phyloP scores from a whole-genome alignment of 441 rosid species.

The Arabidopsis lyrata region DNA sequence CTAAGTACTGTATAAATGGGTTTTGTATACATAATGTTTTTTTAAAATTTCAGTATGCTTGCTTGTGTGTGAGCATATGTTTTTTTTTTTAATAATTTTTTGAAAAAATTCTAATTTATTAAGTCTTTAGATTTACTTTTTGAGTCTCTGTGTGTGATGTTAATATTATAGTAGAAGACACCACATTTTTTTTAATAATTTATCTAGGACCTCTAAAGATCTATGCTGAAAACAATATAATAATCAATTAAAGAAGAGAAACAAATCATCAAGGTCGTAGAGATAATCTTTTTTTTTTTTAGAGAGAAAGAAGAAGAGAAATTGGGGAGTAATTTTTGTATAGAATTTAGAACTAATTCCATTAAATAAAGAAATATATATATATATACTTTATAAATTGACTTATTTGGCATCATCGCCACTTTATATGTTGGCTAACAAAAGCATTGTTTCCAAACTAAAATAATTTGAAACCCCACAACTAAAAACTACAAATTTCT shows the following conservation, averaged over 20 bases:
- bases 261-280: constrained; percentile 20
- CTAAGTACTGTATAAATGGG: too few relatives aligned
- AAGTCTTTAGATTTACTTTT: not conserved
- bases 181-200: not conserved
- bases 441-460: constrained; percentile 50
- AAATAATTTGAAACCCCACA: constrained; percentile 56
- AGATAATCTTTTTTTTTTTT: constrained; percentile 11
- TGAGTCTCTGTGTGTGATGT: not conserved
- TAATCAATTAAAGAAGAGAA: constrained; percentile 8
- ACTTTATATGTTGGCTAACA: constrained; percentile 45
- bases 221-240: constrained; percentile 1
- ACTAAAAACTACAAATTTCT: constrained; percentile 49
- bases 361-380: constrained; percentile 8
- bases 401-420: constrained; percentile 53
- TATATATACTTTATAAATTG: constrained; percentile 47
- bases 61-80: too few relatives aligned
- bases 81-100: too few relatives aligned
- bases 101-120: too few relatives aligned
- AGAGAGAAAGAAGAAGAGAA: not conserved
- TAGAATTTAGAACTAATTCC: constrained; percentile 1
- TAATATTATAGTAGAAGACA: too few relatives aligned
- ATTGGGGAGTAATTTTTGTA: constrained; percentile 18
- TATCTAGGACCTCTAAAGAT: not conserved
- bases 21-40: not conserved
- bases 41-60: not conserved